phyloP scores from a whole-genome alignment of 805 yeast genomes.

The Ogataea allantospora region DNA sequence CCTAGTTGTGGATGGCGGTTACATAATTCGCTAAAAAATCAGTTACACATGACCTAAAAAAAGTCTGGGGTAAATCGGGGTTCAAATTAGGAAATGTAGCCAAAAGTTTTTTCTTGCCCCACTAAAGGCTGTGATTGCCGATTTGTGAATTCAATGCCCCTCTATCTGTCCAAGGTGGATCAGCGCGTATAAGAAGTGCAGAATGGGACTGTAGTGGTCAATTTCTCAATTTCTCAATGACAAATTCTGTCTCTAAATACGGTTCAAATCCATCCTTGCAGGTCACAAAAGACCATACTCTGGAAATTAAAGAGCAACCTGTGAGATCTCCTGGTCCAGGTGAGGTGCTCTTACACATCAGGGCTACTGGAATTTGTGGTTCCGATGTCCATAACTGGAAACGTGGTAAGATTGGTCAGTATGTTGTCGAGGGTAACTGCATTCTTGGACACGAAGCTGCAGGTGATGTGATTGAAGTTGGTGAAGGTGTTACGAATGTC shows the following conservation, averaged over 20 bases:
- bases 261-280: slow-evolving; percentile 21
- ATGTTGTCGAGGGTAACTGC: slow-evolving; percentile 35
- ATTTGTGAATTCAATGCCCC: no score
- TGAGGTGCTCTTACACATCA: slow-evolving; percentile 55
- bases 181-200: no score
- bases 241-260: neutral
- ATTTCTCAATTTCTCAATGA: no score
- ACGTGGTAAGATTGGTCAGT: slow-evolving; percentile 60
- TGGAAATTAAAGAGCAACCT: slow-evolving; percentile 19
- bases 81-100: neutral
- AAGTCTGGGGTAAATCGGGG: neutral
- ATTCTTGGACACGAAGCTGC: slow-evolving; percentile 45
- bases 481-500: slow-evolving; percentile 43
- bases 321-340: slow-evolving; percentile 31
- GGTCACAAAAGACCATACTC: slow-evolving; percentile 19
- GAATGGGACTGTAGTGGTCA: no score
- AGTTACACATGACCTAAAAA: neutral
- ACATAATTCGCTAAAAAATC: slow-evolving; percentile 27
- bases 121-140: neutral
- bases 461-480: slow-evolving; percentile 48
- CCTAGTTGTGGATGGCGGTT: slow-evolving; percentile 50
- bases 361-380: slow-evolving; percentile 76
- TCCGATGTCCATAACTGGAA: slow-evolving; percentile 69
- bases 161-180: no score
- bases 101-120: slow-evolving; percentile 1